These are phyloP conservation scores for Suhomyces taliae DNA, from an alignment of 1,139 yeast genomes.

Conservation along the genomic window DNA sequence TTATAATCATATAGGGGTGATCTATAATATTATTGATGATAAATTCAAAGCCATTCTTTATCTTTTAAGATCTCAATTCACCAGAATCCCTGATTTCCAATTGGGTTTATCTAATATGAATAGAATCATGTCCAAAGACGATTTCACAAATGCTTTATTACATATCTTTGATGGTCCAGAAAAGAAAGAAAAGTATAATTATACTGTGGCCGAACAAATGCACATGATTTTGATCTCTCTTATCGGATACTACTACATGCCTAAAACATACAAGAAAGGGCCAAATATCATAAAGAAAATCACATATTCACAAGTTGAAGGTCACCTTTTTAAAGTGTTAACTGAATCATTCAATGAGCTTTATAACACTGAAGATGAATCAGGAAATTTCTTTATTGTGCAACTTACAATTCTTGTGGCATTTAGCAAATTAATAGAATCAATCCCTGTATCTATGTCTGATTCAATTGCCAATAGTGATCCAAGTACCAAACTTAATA, in stretches of 20 bases:
- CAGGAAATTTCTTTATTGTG: slow-evolving; percentile 17
- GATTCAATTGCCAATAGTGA: slow-evolving; percentile 11
- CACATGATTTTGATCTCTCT: slow-evolving; percentile 28
- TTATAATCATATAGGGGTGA: slow-evolving; percentile 63
- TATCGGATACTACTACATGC: slow-evolving; percentile 31
- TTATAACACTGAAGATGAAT: slow-evolving; percentile 7
- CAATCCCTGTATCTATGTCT: slow-evolving; percentile 2
- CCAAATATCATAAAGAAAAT: slow-evolving; percentile 26
- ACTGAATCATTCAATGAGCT: slow-evolving; percentile 8
- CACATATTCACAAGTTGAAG: slow-evolving; percentile 28
- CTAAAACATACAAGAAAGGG: slow-evolving; percentile 27
- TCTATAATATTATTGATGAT: slow-evolving; percentile 41
- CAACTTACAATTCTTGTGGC: slow-evolving; percentile 29
- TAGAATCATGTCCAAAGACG: slow-evolving; percentile 30
- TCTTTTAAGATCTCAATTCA: slow-evolving; percentile 58
- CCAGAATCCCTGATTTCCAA: slow-evolving; percentile 49
- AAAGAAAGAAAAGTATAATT: neutral
- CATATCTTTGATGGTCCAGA: slow-evolving; percentile 13
- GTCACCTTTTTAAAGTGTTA: slow-evolving; percentile 21
- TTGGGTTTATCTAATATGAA: slow-evolving; percentile 44
- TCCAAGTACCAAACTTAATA: slow-evolving; percentile 16
- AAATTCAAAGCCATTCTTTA: slow-evolving; percentile 40
- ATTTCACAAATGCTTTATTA: slow-evolving; percentile 28
- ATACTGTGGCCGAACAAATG: slow-evolving; percentile 15
- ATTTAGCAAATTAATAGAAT: slow-evolving; percentile 18